phyloP scores from a whole-genome alignment of 2,329 filamentous ascomycete genomes.

The Orbilia oligospora region DNA sequence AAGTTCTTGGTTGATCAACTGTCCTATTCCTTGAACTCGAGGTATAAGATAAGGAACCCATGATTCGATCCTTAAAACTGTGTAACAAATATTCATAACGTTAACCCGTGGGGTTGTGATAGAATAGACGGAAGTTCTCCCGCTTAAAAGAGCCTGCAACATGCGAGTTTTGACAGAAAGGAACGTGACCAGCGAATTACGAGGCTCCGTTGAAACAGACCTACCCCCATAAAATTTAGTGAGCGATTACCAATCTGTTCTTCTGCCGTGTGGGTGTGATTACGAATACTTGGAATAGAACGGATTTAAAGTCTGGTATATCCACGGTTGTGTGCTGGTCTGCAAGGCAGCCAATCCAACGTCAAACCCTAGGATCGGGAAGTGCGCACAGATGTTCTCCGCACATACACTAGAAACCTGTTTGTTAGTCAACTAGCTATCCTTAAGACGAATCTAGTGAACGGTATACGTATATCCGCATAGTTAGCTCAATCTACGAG shows the following conservation, averaged over 20 bases:
- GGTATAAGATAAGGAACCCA: not conserved
- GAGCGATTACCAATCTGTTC: constrained; percentile 57
- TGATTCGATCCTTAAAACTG: not conserved
- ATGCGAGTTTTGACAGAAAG: not conserved
- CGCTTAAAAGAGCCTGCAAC: constrained; percentile 11
- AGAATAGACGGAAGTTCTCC: not conserved
- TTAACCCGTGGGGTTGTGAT: not conserved
- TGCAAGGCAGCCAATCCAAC: constrained; percentile 10
- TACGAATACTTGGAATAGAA: constrained; percentile 39
- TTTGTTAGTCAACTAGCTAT: not conserved
- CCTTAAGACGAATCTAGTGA: constrained; percentile 26
- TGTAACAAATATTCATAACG: not conserved
- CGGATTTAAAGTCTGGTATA: constrained; percentile 16
- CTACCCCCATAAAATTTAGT: not conserved
- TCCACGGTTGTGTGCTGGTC: not conserved
- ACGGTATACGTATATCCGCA: constrained; percentile 8
- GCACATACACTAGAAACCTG: constrained; percentile 29
- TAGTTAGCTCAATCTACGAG: constrained; percentile 17
- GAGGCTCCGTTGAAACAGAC: not conserved
- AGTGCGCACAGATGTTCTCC: constrained; percentile 51
- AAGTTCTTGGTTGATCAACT: too few species aligned
- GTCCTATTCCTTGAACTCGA: not conserved
- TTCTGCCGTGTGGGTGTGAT: constrained; percentile 45
- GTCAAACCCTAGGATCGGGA: constrained; percentile 34
- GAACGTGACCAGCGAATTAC: constrained; percentile 32